Base-by-base conservation (phyloP, 2,329 filamentous ascomycete species). In the Paramyrothecium roridum region DNA sequence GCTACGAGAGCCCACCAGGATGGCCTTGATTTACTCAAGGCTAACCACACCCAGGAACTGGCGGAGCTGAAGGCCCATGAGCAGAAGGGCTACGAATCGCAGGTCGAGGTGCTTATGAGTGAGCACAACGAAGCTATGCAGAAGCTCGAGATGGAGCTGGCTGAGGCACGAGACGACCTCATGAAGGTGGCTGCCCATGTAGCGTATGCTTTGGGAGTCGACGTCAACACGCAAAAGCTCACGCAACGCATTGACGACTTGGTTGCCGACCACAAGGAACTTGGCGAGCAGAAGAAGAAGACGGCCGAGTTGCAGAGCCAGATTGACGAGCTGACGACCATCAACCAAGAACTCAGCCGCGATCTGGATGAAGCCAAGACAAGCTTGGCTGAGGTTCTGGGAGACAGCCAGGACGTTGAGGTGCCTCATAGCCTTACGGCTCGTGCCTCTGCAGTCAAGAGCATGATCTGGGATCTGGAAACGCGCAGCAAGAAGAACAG, bases 401-500 rank as follows among this genome's bases (percentile, higher is more conserved):
- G 80, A 58, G 79, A 83, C 43, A 73, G 73, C 17, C 72, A 70
- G 54, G 52, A 73, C 16, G 73, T 72, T 40, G 73, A 78, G 12
- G 37, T 43, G n/a, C 73, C 77, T 46, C 71, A 74, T 2, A 77
- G 79, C 2, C 71, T 87, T 30, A 68, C 73, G 2, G 82, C 86
- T 51, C 82, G 86, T 64, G 68, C 87, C 21, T 73, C 80, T 23
- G 80, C 82, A 6, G 76, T 93, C 60, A 86, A 86, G 71, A 84
- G 85, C 69, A 86, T 85, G 67, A 84, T 88, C 72, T 65, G 68
- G 8, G 84, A 87, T 47, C 73, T 89, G 21, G 82, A 87, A 64
- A 78, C 71, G 46, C 81, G 81, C 74, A 96, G 96, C 79, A 88
- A 91, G 77, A 97, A 96, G 81, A 96, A 95, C 72, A 89, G 90